Conservation (phyloP, 2,329 filamentous ascomycete species). For the Tolypocladium ovalisporum region DNA sequence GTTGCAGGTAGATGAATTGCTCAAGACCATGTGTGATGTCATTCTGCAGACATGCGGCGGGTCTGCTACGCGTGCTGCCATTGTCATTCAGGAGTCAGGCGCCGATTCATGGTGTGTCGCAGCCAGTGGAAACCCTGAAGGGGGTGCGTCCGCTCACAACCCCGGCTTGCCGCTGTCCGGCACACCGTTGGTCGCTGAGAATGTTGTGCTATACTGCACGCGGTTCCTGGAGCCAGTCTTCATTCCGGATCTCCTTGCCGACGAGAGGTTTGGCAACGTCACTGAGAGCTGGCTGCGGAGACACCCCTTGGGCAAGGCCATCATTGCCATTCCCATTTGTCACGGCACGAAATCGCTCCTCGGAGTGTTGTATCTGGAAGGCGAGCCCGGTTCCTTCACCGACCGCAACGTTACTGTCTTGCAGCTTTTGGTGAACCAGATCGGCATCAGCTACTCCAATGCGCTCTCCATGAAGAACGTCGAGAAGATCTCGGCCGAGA, state of each 20-base stretch:
- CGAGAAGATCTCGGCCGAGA: conserved; percentile 68
- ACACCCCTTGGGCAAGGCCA: conserved; percentile 60
- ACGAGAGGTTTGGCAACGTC: conserved; percentile 71
- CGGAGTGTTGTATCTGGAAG: conserved; percentile 66
- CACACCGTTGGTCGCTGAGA: conserved; percentile 61
- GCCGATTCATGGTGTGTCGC: conserved; percentile 59
- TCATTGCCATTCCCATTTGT: conserved; percentile 71
- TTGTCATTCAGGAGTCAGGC: conserved; percentile 60
- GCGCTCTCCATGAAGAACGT: conserved; percentile 58
- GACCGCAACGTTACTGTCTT: conserved; percentile 59
- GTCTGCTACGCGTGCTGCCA: conserved; percentile 59
- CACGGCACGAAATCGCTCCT: conserved; percentile 61
- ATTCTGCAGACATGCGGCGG: conserved; percentile 68
- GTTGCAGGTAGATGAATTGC: conserved; percentile 60
- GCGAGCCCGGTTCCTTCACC: conserved; percentile 64
- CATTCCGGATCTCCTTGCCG: conserved; percentile 59
- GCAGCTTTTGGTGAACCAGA: conserved; percentile 67
- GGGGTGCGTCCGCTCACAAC: conserved; percentile 54
- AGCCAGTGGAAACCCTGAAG: conserved; percentile 61
- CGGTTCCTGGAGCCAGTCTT: conserved; percentile 69
- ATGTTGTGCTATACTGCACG: conserved; percentile 66
- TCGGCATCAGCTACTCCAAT: conserved; percentile 61
- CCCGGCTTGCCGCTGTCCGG: conserved; percentile 53
- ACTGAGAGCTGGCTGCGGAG: conserved; percentile 55
- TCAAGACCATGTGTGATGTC: conserved; percentile 73